These are phyloP conservation scores for Francoa sonchifolia DNA, from an alignment of 441 rosid genomes.

Conservation along the genomic window DNA sequence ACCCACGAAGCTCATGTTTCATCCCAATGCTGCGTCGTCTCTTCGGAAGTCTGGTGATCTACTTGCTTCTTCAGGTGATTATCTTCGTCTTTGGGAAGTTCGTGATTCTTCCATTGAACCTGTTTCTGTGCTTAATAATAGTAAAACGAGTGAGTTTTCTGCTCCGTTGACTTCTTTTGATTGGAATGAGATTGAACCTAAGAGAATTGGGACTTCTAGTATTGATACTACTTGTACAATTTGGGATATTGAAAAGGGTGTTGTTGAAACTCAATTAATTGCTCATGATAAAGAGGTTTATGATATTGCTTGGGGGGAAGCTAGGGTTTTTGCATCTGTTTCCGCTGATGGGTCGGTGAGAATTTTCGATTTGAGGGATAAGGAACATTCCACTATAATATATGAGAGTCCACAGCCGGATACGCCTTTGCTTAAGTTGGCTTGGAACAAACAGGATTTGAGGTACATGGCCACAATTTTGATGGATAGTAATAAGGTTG, in stretches of 20 bases:
- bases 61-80: constrained; percentile 82
- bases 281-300: constrained; percentile 95
- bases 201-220: constrained; percentile 79
- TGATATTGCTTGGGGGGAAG: constrained; percentile 94
- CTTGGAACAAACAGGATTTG: constrained; percentile 92
- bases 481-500: constrained; percentile 90
- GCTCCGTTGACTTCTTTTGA: constrained; percentile 95
- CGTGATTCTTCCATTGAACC: constrained; percentile 42
- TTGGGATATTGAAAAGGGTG: constrained; percentile 76
- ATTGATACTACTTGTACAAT: constrained; percentile 89
- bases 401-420: constrained; percentile 90
- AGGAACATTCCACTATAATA: constrained; percentile 84
- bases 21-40: constrained; percentile 31
- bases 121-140: constrained; percentile 59
- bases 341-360: constrained; percentile 93
- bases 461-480: constrained; percentile 77
- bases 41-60: constrained; percentile 31
- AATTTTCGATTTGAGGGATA: constrained; percentile 77
- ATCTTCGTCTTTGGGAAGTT: constrained; percentile 75
- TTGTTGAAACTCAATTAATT: constrained; percentile 78
- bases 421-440: constrained; percentile 68
- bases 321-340: constrained; percentile 80
- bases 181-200: constrained; percentile 90
- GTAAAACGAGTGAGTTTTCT: constrained; percentile 75
- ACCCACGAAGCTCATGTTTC: constrained; percentile 84